These are phyloP conservation scores for Medicago lupulina DNA, from an alignment of 306 rosid species.

Conservation along the genomic window DNA sequence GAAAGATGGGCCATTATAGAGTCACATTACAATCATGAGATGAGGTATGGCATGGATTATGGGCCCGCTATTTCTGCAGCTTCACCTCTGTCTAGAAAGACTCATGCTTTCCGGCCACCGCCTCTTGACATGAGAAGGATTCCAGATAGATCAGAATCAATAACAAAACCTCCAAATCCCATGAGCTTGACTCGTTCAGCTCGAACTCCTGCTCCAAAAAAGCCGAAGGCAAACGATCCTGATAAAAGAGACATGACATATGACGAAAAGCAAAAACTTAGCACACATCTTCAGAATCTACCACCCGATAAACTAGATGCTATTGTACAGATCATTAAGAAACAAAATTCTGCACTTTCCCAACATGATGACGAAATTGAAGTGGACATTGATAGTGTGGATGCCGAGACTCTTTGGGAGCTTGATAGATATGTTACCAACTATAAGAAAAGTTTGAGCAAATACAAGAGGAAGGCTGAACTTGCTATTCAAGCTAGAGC, in stretches of 20 bases:
- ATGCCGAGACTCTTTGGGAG: conserved; percentile 94
- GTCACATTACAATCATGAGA: conserved; percentile 78
- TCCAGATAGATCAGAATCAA: conserved; percentile 81
- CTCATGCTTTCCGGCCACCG: conserved; percentile 62
- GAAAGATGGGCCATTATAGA: conserved; percentile 92
- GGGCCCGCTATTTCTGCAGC: conserved; percentile 60
- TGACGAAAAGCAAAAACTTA: conserved; percentile 88
- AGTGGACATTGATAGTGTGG: conserved; percentile 94
- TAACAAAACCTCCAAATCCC: conserved; percentile 53
- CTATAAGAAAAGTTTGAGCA: conserved; percentile 93
- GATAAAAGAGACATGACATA: conserved; percentile 93
- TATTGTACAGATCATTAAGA: conserved; percentile 84
- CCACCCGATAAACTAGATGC: conserved; percentile 88
- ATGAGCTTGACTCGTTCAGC: conserved; percentile 66
- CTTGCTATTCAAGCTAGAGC: conserved; percentile 74
- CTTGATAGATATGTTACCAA: conserved; percentile 94
- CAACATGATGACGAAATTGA: conserved; percentile 94
- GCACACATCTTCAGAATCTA: conserved; percentile 83
- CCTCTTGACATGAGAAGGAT: conserved; percentile 85
- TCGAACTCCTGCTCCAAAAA: conserved; percentile 90
- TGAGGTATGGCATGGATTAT: conserved; percentile 64
- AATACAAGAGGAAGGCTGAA: conserved; percentile 87
- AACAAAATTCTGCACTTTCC: conserved; percentile 68
- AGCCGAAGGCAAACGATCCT: conserved; percentile 96
- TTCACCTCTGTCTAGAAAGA: conserved; percentile 73